These are phyloP conservation scores for Filobasidium floriforme DNA, from an alignment of 768 basidiomycete genomes.

Conservation along the genomic window DNA sequence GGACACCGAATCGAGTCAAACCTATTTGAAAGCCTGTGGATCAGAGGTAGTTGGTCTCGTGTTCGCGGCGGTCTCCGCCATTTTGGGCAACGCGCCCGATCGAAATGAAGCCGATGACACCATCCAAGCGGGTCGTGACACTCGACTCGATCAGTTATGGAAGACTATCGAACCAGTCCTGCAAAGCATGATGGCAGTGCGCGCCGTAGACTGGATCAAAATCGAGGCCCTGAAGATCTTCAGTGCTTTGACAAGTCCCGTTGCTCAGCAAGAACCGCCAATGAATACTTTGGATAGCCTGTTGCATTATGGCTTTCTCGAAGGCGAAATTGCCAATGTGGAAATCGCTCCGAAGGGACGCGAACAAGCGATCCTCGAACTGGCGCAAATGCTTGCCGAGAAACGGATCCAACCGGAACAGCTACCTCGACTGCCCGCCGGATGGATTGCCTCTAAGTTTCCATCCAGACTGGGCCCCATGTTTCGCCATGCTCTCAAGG, in stretches of 20 bases:
- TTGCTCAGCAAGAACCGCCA: conserved; percentile 23
- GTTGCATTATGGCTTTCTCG: conserved; percentile 30
- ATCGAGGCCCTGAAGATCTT: conserved; percentile 34
- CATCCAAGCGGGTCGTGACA: neutral
- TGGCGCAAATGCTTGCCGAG: conserved; percentile 11
- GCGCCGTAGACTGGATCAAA: conserved; percentile 33
- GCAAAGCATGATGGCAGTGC: conserved; percentile 47
- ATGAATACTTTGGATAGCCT: conserved; percentile 33
- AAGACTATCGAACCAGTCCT: conserved; percentile 59
- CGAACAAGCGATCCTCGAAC: conserved; percentile 17
- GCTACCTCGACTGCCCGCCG: neutral
- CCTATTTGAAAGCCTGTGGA: conserved; percentile 22
- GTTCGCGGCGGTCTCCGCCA: conserved; percentile 35
- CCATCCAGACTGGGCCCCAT: neutral
- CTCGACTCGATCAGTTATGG: conserved; percentile 31
- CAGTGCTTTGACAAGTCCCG: conserved; percentile 20
- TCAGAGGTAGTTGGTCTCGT: conserved; percentile 25
- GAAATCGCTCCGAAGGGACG: conserved; percentile 24
- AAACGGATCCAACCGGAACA: conserved; percentile 1
- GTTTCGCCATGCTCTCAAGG: neutral
- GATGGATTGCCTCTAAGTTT: neutral
- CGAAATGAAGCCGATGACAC: conserved; percentile 14
- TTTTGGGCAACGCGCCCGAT: conserved; percentile 28
- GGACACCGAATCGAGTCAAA: conserved; percentile 6
- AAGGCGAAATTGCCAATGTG: conserved; percentile 27